Evolutionary conservation across 106 monocot species (phyloP).

Genomic region (Agapanthus africanus): DNA sequence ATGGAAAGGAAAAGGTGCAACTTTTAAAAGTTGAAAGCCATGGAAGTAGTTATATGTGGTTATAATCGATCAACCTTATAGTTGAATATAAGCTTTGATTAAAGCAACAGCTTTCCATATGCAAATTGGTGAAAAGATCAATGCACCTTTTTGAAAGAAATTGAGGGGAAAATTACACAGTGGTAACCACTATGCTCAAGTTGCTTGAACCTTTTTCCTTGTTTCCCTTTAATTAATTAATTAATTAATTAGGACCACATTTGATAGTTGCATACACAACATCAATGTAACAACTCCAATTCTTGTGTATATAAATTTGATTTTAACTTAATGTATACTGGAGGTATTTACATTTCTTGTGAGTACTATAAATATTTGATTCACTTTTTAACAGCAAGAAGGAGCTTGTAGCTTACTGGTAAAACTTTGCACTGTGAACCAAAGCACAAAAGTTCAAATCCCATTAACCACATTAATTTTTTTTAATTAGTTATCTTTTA

Average conservation of each 20-base stretch:
- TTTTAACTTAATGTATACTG: no score
- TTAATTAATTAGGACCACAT: neutral
- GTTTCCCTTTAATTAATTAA: slow-evolving; percentile 5
- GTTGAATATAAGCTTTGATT: neutral
- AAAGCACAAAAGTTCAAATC: no score
- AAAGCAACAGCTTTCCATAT: neutral
- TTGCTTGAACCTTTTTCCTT: neutral
- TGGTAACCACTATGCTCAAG: neutral
- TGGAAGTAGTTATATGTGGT: neutral
- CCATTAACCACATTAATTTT: no score
- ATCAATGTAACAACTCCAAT: no score
- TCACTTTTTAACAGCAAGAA: no score
- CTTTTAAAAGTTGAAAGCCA: neutral
- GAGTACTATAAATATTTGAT: no score
- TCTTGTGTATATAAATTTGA: no score
- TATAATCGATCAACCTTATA: neutral
- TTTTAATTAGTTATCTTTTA: no score
- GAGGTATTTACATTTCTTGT: no score
- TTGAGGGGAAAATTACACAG: neutral
- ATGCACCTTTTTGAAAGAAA: neutral
- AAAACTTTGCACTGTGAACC: no score
- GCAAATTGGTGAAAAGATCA: slow-evolving; percentile 1
- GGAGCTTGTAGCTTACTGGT: no score
- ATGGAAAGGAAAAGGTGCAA: neutral
- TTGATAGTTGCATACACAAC: slow-evolving; percentile 8